These are phyloP conservation scores for Salix purpurea DNA, from an alignment of 345 rosid species.

Conservation along the genomic window DNA sequence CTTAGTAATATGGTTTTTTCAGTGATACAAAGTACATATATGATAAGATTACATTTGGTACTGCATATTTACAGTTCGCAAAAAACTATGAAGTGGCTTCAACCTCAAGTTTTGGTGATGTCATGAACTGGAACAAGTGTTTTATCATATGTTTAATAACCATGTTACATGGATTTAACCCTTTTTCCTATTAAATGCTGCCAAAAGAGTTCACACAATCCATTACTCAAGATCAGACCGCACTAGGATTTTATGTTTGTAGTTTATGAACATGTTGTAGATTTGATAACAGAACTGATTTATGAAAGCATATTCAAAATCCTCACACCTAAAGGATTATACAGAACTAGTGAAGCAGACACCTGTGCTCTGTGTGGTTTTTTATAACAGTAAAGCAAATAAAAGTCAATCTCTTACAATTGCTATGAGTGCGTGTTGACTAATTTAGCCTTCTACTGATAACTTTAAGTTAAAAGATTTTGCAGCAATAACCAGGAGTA, in stretches of 20 bases:
- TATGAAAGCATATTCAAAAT: too few species aligned
- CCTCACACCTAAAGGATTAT: background rate
- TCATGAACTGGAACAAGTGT: background rate
- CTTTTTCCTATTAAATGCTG: too few species aligned
- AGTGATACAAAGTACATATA: background rate
- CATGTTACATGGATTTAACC: too few species aligned
- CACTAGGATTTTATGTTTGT: too few species aligned
- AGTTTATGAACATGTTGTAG: background rate
- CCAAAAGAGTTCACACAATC: background rate
- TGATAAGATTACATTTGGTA: background rate
- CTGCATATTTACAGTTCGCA: background rate
- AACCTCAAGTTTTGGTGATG: background rate
- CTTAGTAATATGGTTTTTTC: background rate
- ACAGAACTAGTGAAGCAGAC: background rate
- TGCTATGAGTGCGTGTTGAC: background rate
- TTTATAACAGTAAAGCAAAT: background rate
- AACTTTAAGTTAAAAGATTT: background rate
- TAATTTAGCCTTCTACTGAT: background rate
- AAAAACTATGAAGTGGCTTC: background rate
- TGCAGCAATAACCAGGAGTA: background rate
- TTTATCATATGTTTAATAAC: too few species aligned
- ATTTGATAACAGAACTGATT: background rate
- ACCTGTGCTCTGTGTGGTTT: background rate
- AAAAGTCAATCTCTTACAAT: too few species aligned
- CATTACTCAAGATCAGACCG: too few species aligned